Base-by-base conservation (phyloP, 495 filamentous ascomycete genomes). In the Trichoderma virens region DNA sequence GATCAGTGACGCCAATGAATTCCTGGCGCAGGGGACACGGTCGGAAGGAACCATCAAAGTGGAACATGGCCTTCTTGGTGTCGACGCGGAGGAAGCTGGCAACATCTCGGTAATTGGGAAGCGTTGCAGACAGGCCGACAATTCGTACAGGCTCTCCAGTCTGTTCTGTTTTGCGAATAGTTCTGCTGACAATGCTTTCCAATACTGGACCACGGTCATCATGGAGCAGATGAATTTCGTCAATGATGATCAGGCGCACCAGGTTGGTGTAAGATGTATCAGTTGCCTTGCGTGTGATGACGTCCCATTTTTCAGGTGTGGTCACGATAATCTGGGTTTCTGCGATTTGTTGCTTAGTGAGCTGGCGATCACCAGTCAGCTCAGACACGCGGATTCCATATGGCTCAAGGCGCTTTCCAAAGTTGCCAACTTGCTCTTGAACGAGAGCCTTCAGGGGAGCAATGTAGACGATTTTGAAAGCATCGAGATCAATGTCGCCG, bases 321-420 rank as follows among this genome's bases (percentile, higher is more conserved):
- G 94, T 99, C 54, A 99, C 93, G 69, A 99, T 99, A 69, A 99
- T 88, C 72, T 99, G 94, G 7, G 94, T 98, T 68, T 99, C 95
- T 30, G 91, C 85, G 65, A 99, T 97, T 76, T 98, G 94, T 72
- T 96, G 92, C 74, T 99, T 99, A 39, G 94, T 98, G 74, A 99
- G 91, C 71, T 98, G 95, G 27, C 94, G 90, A 76, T 99, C 94
- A 74, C 94, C 94, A 65, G 94, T 98, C 65, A 99, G 79, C 73
- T 99, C 94, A 7, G 93, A 85, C 5, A 98, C 94, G 69, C 83
- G 88, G 74, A 99, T 91, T 34, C 94, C 94, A 66, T 93, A 97
- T 3, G 91, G 87, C 70, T 91, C 90, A 16, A 99, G 81, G 23
- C 94, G 85, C 67, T 89, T 91, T 61, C 95, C 94, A 68, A 99